Percentiles rank a stretch among this genome's conserved stretches.
These are phyloP conservation scores for Suillus occidentalis DNA, from an alignment of 768 basidiomycete species.

Conservation along the genomic window DNA sequence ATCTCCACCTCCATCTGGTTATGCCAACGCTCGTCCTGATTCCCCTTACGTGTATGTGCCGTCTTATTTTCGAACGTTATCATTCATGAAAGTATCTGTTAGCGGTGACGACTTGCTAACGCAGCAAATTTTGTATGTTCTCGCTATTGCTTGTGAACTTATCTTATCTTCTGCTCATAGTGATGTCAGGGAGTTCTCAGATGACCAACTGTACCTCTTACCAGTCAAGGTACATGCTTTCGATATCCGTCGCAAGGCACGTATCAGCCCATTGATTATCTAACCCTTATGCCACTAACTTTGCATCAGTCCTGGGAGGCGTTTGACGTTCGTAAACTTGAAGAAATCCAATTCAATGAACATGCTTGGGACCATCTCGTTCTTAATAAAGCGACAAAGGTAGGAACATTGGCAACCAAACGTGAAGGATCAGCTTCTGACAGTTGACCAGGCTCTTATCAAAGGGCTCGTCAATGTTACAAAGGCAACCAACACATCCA, in stretches of 20 bases:
- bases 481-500: slow-evolving; percentile 17
- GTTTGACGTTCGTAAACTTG: slow-evolving; percentile 56
- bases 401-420: slow-evolving; percentile 7
- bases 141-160: background rate
- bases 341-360: slow-evolving; percentile 54
- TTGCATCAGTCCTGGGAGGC: slow-evolving; percentile 43
- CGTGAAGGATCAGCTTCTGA: background rate
- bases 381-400: slow-evolving; percentile 52
- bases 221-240: slow-evolving; percentile 62
- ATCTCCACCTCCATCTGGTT: background rate
- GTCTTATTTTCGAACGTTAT: too few species aligned
- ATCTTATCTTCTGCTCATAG: slow-evolving; percentile 4
- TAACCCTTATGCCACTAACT: background rate
- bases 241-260: slow-evolving; percentile 53
- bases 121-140: background rate
- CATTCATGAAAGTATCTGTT: background rate
- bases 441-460: slow-evolving; percentile 38
- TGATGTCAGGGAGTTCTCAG: slow-evolving; percentile 37
- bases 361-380: slow-evolving; percentile 62
- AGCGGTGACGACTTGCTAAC: background rate
- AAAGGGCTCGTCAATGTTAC: slow-evolving; percentile 28
- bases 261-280: background rate
- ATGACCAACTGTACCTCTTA: slow-evolving; percentile 55
- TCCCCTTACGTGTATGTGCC: background rate
- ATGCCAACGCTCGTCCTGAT: background rate